Conservation (phyloP, 75 land plant species). For the Isoetes taiwanensis region DNA sequence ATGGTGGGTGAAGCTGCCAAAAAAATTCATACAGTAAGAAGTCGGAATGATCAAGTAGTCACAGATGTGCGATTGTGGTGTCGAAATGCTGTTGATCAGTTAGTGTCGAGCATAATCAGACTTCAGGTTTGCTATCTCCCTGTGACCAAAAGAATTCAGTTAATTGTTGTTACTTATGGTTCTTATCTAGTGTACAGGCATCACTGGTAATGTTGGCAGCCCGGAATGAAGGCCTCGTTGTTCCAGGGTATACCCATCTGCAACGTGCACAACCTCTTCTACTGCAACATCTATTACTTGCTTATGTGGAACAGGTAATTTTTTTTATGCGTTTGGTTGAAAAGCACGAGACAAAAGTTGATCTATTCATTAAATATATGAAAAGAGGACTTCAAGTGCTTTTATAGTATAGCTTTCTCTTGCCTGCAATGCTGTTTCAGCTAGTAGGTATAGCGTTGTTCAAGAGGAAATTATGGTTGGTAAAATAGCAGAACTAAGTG, state of each 20-base stretch:
- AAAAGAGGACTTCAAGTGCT: too few relatives aligned
- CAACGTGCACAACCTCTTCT: slow-evolving; percentile 94
- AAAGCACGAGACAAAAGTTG: too few relatives aligned
- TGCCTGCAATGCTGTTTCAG: too few relatives aligned
- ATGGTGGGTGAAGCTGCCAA: slow-evolving; percentile 94
- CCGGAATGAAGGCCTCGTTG: slow-evolving; percentile 58
- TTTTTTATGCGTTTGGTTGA: too few relatives aligned
- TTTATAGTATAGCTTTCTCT: too few relatives aligned
- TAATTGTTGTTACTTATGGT: too few relatives aligned
- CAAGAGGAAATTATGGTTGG: too few relatives aligned
- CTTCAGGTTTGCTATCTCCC: slow-evolving; percentile 50
- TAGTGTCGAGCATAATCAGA: slow-evolving; percentile 25
- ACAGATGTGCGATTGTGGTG: slow-evolving; percentile 97
- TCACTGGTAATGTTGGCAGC: slow-evolving; percentile 52
- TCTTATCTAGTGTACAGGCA: slow-evolving; percentile 58
- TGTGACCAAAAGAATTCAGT: background rate
- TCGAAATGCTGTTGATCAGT: slow-evolving; percentile 72
- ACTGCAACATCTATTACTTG: slow-evolving; percentile 75
- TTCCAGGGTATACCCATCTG: slow-evolving; percentile 95
- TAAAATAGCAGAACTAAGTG: too few relatives aligned
- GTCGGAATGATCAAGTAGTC: slow-evolving; percentile 91
- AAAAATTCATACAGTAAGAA: slow-evolving; percentile 93
- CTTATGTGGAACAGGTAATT: slow-evolving; percentile 96
- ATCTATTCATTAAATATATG: too few relatives aligned
- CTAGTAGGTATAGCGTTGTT: too few relatives aligned